Base-by-base conservation (phyloP, 1,284 basidiomycete species). In the Sporisorium iseilematis-ciliati region DNA sequence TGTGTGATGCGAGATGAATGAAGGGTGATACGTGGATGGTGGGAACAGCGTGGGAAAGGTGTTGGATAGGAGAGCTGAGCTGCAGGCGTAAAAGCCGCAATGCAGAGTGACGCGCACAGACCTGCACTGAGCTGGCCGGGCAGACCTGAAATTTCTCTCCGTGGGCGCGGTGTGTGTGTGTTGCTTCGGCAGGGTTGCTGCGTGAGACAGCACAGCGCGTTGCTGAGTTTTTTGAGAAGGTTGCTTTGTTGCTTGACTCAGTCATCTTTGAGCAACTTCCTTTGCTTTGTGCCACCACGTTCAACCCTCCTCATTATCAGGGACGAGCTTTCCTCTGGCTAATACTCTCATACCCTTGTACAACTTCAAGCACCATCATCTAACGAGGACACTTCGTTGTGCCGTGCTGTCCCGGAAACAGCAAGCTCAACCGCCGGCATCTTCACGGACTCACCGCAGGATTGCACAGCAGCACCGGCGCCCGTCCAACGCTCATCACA, bases 71-170 rank as follows among this genome's bases (percentile, higher is more conserved):
- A 43, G 48, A 41, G 23, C 33, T 40, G 48, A 41, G 23, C 33
- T 40, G 33, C 16, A 21, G 23, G 49, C 54, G 5, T 25, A 59
- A 60, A 45, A 26, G 2, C 42, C 57, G 29, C 41, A 52, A 51
- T 60, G 53, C 54, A 57, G n/a, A 8, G 56, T 68, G 66, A 63
- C 56, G 66, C 66, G 66, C 66, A 69, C 66, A 63, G 66, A 69
- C 66, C 65, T n/a, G 42, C 33, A 25, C 33, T 26, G 12, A 31
- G 41, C 41, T 38, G 29, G 46, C 48, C 42, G 45, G 45, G 18
- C 14, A 38, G 29, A 11, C 26, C 8, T 23, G n/a, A 20, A 43
- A 43, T 42, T 29, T 54, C 14, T 54, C 14, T 46, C 6, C 23
- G 14, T 23, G 23, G 45, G 25, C 23, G 12, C n/a, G n/a, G n/a